A percentile compares a stretch with the other conserved stretches of the same genome.
Conservation (phyloP, 2,329 filamentous ascomycete genomes). For the Cytospora leucostoma region DNA sequence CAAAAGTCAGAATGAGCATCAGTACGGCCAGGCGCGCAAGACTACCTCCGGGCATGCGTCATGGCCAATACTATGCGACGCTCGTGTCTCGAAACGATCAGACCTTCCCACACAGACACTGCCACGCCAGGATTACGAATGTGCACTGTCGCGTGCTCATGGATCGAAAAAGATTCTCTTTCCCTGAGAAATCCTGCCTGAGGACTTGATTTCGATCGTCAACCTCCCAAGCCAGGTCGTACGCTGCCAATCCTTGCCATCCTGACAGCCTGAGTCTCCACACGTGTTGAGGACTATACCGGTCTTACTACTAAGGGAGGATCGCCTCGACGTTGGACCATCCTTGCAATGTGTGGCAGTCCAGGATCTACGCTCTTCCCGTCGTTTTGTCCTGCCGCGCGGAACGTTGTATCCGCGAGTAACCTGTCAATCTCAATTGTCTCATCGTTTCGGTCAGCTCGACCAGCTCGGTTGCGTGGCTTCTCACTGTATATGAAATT, state of each 20-base stretch:
- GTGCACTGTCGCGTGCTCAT: not conserved
- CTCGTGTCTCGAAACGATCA: not conserved
- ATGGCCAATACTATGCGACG: not conserved
- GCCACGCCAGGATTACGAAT: not conserved
- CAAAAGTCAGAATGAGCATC: not conserved
- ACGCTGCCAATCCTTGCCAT: not conserved
- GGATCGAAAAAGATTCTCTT: not conserved
- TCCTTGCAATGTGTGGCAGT: too few relatives aligned
- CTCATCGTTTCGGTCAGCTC: not conserved
- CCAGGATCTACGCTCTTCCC: not conserved
- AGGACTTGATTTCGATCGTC: not conserved
- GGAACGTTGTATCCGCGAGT: not conserved
- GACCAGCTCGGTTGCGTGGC: not conserved
- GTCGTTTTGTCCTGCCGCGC: not conserved
- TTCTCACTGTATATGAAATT: not conserved
- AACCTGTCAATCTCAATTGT: not conserved
- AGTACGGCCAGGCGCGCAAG: not conserved
- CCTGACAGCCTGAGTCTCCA: not conserved
- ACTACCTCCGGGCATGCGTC: not conserved
- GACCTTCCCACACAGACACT: not conserved
- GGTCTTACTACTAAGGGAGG: not conserved
- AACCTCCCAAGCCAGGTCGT: not conserved
- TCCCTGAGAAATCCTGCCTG: not conserved
- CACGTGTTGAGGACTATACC: not conserved
- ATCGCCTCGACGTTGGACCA: not conserved